phyloP scores from a whole-genome alignment of 768 basidiomycete species.

The Naganishia randhawae region DNA sequence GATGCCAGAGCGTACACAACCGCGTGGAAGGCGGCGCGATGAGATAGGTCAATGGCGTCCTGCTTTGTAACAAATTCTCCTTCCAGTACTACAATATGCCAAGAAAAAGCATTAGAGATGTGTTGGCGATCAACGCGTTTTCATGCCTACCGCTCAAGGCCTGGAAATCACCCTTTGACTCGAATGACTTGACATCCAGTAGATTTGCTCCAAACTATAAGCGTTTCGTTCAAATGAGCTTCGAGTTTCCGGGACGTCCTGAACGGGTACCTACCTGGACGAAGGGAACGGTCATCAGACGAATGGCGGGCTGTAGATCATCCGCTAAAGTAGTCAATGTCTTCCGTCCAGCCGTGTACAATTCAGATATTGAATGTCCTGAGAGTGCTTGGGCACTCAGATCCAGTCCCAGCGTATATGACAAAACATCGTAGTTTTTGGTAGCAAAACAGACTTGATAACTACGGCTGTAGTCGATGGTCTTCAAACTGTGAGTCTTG shows the following conservation, averaged over 20 bases:
- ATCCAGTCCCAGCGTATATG: constrained; percentile 24
- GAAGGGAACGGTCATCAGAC: constrained; percentile 25
- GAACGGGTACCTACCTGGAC: constrained; percentile 7
- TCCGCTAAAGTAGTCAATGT: constrained; percentile 18
- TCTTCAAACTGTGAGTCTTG: constrained; percentile 24
- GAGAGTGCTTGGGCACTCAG: constrained; percentile 19
- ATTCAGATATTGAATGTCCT: constrained; percentile 15
- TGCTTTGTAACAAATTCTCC: constrained; percentile 15
- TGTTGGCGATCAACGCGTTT: background rate
- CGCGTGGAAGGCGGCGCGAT: constrained; percentile 10
- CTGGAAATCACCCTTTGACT: constrained; percentile 1
- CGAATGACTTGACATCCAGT: background rate
- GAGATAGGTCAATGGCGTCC: constrained; percentile 2
- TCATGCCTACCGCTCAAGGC: background rate
- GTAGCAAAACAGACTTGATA: constrained; percentile 15
- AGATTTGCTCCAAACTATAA: constrained; percentile 17
- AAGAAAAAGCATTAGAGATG: background rate
- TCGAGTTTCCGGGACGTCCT: too few species aligned
- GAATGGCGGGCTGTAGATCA: constrained; percentile 10
- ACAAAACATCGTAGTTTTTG: constrained; percentile 20
- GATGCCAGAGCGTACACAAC: constrained; percentile 19
- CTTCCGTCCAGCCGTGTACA: background rate
- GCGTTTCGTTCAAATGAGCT: background rate
- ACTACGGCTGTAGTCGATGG: constrained; percentile 20
- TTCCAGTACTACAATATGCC: constrained; percentile 4